Conservation (phyloP, 1,284 basidiomycete species). For the Leucoagaricus sp. region DNA sequence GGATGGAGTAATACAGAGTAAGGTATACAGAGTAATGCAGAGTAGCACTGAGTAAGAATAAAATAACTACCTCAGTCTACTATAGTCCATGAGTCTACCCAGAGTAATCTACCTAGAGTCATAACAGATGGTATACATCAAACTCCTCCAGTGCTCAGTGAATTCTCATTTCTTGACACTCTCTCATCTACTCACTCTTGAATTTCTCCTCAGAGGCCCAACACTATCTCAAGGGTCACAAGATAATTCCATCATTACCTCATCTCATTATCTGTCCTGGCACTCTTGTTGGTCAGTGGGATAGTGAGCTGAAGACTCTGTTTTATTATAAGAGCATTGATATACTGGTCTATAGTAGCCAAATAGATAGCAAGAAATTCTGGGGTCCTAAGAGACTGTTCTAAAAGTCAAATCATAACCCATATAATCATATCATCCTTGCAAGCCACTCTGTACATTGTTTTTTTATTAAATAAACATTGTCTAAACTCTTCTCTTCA, state of each 20-base stretch:
- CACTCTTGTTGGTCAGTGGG: constrained; percentile 28
- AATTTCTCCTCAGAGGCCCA: no score
- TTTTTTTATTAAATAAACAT: neutral
- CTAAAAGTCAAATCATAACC: constrained; percentile 19
- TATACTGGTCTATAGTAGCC: constrained; percentile 25
- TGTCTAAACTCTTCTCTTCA: neutral
- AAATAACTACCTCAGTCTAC: no score
- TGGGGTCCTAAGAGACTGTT: constrained; percentile 25
- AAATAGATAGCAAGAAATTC: constrained; percentile 18
- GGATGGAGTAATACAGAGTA: no score
- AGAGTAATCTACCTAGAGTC: no score
- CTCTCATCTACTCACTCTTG: no score
- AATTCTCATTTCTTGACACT: neutral
- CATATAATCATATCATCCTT: constrained; percentile 25
- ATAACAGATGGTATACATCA: neutral
- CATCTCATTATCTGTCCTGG: constrained; percentile 31
- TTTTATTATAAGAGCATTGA: constrained; percentile 22
- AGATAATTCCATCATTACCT: constrained; percentile 17
- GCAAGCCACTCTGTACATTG: constrained; percentile 28
- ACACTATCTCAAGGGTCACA: neutral
- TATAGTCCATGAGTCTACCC: no score
- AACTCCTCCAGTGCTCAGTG: constrained; percentile 7
- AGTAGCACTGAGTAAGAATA: no score
- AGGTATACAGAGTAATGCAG: no score
- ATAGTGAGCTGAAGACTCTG: constrained; percentile 20